A percentile compares a stretch with the other conserved stretches of the same genome.
Conservation (phyloP, 331 rosid genomes). For the Acacia concinna region DNA sequence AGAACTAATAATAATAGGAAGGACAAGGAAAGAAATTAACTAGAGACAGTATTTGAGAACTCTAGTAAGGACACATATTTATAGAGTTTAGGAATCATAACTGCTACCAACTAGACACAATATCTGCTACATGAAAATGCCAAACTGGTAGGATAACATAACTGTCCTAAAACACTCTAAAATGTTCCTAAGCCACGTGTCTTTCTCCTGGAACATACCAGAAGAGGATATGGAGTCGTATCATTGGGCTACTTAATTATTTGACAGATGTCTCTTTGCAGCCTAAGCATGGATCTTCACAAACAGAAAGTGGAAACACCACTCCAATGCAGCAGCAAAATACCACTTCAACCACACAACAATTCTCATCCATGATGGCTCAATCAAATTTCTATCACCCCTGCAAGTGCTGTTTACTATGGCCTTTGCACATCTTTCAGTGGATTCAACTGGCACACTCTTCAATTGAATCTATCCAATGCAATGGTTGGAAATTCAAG, state of each 20-base stretch:
- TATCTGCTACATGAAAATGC: too few relatives aligned
- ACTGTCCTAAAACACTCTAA: too few relatives aligned
- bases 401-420: slow-evolving; percentile 38
- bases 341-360: slow-evolving; percentile 25
- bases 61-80: too few relatives aligned
- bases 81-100: too few relatives aligned
- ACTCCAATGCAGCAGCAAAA: slow-evolving; percentile 2
- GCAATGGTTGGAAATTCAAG: neutral
- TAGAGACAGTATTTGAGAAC: too few relatives aligned
- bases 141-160: too few relatives aligned
- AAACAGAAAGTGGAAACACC: neutral
- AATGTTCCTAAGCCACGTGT: too few relatives aligned
- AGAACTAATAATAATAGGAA: too few relatives aligned
- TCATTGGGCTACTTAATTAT: neutral
- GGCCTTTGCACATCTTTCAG: slow-evolving; percentile 37
- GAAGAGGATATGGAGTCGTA: too few relatives aligned
- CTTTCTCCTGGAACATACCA: too few relatives aligned
- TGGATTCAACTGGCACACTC: neutral
- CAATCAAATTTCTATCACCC: slow-evolving; percentile 34
- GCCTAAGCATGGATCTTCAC: neutral
- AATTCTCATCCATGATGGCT: slow-evolving; percentile 34
- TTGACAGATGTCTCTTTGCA: neutral
- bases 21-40: too few relatives aligned
- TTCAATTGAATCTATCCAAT: neutral
- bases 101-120: too few relatives aligned